Evolutionary conservation across 306 rosid species (phyloP).

Genomic region (Rosa chinensis): DNA sequence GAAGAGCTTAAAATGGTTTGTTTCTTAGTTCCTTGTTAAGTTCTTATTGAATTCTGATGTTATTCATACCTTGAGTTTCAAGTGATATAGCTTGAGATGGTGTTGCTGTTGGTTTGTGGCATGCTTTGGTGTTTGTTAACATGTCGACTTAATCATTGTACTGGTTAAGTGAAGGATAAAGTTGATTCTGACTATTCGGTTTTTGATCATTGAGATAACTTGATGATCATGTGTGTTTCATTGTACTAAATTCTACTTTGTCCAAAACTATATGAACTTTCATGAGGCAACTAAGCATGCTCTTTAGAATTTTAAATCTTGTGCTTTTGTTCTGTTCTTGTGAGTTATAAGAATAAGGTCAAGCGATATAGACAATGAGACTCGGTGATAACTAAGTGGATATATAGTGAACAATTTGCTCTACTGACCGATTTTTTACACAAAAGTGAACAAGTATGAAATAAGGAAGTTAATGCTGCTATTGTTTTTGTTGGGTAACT

Average conservation of each 20-base stretch:
- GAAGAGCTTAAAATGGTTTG: conserved; percentile 84
- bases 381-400: too few relatives aligned
- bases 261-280: neutral
- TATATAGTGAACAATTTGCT: too few relatives aligned
- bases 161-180: conserved; percentile 5
- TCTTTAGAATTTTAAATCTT: neutral
- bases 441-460: neutral
- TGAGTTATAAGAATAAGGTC: neutral
- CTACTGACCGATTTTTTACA: too few relatives aligned
- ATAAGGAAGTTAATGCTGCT: neutral
- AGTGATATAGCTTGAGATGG: neutral
- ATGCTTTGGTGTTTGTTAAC: neutral
- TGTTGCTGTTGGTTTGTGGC: neutral
- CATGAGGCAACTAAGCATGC: neutral
- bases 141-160: neutral
- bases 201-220: conserved; percentile 18
- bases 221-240: conserved; percentile 1
- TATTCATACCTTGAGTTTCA: neutral
- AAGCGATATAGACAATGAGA: neutral
- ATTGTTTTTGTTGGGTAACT: neutral
- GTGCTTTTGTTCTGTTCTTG: neutral
- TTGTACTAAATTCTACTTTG: neutral
- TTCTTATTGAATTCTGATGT: conserved; percentile 15
- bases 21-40: conserved; percentile 7
- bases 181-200: conserved; percentile 16